Evolutionary conservation across 768 basidiomycete species (phyloP).

Genomic region (Phanerodontia chrysosporium): DNA sequence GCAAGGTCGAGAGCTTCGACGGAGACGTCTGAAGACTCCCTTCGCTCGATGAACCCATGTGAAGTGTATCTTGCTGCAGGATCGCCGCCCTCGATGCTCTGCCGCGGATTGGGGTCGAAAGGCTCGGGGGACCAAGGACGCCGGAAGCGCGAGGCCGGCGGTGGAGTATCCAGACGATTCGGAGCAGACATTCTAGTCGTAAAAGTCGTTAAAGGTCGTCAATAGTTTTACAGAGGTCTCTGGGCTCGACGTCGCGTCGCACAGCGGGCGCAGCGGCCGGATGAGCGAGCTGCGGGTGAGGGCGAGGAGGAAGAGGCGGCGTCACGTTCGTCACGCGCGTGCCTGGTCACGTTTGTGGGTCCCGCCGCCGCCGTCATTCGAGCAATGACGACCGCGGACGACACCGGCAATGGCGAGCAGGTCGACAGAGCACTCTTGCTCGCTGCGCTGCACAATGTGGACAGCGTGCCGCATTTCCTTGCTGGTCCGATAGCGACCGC

Average conservation of each 20-base stretch:
- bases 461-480: constrained; percentile 47
- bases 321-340: constrained; percentile 4
- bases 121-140: constrained; percentile 67
- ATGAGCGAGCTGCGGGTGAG: neutral
- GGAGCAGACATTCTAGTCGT: constrained; percentile 36
- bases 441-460: constrained; percentile 10
- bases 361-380: constrained; percentile 2
- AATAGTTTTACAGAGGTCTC: neutral
- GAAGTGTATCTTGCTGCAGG: constrained; percentile 15
- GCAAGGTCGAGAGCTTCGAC: constrained; percentile 72
- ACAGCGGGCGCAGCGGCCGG: neutral
- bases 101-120: constrained; percentile 37
- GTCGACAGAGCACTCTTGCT: constrained; percentile 6
- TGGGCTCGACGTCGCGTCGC: neutral
- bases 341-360: constrained; percentile 4
- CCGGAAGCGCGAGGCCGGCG: constrained; percentile 49
- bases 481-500: constrained; percentile 50
- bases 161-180: constrained; percentile 44
- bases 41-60: constrained; percentile 16
- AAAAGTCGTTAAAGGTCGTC: constrained; percentile 14
- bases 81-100: constrained; percentile 15
- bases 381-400: neutral
- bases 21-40: constrained; percentile 59
- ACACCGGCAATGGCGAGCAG: constrained; percentile 2
- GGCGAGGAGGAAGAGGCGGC: neutral